Conservation (phyloP, 192 early-diverging fungal genomes). For the Podila horticola region DNA sequence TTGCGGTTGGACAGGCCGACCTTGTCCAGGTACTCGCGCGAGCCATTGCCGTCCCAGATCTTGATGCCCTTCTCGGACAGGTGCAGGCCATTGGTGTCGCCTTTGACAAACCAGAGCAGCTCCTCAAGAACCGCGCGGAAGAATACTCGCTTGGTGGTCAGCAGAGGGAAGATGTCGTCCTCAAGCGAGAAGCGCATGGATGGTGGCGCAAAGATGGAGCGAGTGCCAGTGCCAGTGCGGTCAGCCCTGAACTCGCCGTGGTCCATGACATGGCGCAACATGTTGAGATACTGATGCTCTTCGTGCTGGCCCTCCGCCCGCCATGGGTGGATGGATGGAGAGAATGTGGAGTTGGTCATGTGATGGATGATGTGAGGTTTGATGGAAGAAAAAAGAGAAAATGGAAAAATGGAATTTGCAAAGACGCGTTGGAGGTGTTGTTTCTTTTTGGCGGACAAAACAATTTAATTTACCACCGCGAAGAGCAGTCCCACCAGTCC, state of each 20-base stretch:
- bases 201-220: slow-evolving; percentile 87
- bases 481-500: background rate
- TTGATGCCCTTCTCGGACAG: slow-evolving; percentile 79
- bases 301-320: slow-evolving; percentile 59
- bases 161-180: slow-evolving; percentile 81
- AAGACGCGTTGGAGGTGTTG: background rate
- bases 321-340: slow-evolving; percentile 44
- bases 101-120: slow-evolving; percentile 95
- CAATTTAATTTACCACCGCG: background rate
- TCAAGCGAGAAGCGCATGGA: slow-evolving; percentile 86
- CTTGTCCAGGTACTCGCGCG: slow-evolving; percentile 88
- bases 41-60: slow-evolving; percentile 94
- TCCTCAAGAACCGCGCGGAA: slow-evolving; percentile 93
- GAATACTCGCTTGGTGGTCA: slow-evolving; percentile 97
- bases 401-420: background rate
- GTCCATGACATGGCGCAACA: slow-evolving; percentile 77
- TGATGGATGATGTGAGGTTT: background rate
- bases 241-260: slow-evolving; percentile 82
- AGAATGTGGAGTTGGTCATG: slow-evolving; percentile 38
- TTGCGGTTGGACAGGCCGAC: slow-evolving; percentile 77
- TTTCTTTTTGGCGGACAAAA: background rate
- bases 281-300: slow-evolving; percentile 89
- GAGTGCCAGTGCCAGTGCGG: slow-evolving; percentile 90
- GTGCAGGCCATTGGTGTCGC: slow-evolving; percentile 84
- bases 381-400: background rate